Base-by-base conservation (phyloP, 2,329 filamentous ascomycete genomes). In the Arthrobotrys megalospora region DNA sequence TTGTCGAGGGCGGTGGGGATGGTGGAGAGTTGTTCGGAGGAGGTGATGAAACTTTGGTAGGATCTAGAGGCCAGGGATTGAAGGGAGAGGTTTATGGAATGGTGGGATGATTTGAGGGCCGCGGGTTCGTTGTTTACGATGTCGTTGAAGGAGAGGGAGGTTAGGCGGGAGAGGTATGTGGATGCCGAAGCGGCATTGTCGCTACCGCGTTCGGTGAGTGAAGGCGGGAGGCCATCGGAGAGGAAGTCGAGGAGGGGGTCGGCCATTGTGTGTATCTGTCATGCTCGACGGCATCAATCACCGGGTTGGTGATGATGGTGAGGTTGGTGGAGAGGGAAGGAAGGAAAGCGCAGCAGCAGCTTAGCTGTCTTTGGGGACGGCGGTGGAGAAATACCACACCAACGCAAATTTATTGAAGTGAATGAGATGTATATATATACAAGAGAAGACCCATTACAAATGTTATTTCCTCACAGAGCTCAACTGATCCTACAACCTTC, bases 21-120 rank as follows among this genome's bases (percentile, higher is more conserved):
- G 0, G 91, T 89, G n/a, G 88, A 87, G 82, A 98, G 90, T 81
- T 92, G 91, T 81, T 90, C 89, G 21, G 93, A 91, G 3, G 95
- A 96, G 66, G 91, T 88, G 81, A 97, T 94, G 80, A 98, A 91
- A 16, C 91, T 88, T 83, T 91, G 93, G 84, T 97, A 91, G 0
- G 94, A 97, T 81, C 93, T 92, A 82, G 97, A 97, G 6, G 94
- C 95, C 62, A 98, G 89, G 0, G 90, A 89, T 83, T 99, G 96
- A 0, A 98, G 88, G 0, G 93, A 93, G 47, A 97, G 89, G 12
- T 95, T 88, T 47, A 92, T 89, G 0, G 93, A 92, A 79, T 97
- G 93, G 2, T 92, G 91, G 69, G 90, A 88, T 82, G 97, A 93
- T 0, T 91, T 87, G n/a, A 98, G 89, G 0, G 90, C 90, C 79